Evolutionary conservation across 2,329 filamentous ascomycete genomes (phyloP).

Genomic region (Neofusicoccum kwambonambiense): DNA sequence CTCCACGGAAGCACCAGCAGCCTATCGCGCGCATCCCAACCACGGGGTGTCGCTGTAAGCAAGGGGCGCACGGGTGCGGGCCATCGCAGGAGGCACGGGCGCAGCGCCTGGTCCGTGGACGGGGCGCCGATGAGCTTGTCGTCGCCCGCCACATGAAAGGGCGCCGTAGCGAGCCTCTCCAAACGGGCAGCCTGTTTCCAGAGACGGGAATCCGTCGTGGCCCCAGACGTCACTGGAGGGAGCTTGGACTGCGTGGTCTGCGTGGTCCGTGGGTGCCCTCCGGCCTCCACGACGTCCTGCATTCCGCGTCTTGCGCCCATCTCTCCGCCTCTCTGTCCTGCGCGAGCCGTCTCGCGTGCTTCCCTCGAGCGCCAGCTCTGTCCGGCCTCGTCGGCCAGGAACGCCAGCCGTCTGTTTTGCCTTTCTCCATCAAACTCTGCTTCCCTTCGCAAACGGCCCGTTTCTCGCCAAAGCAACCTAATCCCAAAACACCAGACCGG

Average conservation of each 20-base stretch:
- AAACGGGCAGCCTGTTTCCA: neutral
- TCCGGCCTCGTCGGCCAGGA: neutral
- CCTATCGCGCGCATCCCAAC: neutral
- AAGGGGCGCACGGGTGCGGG: neutral
- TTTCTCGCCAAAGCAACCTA: neutral
- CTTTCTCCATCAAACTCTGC: neutral
- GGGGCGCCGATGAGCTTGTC: neutral
- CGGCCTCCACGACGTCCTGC: neutral
- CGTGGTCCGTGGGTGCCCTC: neutral
- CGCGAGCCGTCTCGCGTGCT: neutral
- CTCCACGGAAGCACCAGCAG: neutral
- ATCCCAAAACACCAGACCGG: constrained; percentile 5
- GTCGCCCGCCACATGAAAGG: neutral
- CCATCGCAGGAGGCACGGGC: neutral
- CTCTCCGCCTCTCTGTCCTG: neutral
- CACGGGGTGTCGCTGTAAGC: neutral
- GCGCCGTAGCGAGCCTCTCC: neutral
- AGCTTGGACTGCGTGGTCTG: neutral
- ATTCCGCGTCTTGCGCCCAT: neutral
- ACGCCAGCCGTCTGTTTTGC: neutral
- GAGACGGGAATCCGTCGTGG: neutral
- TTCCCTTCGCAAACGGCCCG: neutral
- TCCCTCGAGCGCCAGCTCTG: neutral
- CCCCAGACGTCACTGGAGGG: neutral
- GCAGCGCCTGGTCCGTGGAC: neutral